A percentile compares a stretch with the other conserved stretches of the same genome.
These are phyloP conservation scores for Pleurostoma richardsiae DNA, from an alignment of 2,329 filamentous ascomycete genomes.

Conservation along the genomic window DNA sequence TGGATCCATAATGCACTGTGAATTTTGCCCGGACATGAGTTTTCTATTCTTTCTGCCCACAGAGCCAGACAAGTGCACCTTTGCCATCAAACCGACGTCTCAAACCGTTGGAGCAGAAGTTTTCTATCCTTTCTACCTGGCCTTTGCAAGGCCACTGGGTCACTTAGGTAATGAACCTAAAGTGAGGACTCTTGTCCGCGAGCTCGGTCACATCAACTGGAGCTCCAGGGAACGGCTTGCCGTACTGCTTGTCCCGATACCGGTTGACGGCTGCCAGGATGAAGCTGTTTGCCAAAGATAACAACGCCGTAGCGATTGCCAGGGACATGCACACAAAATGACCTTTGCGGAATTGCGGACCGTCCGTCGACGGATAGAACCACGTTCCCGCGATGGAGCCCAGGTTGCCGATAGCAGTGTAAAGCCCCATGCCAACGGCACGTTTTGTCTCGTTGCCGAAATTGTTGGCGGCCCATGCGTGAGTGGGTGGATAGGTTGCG, in stretches of 20 bases:
- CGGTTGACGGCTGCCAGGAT: constrained; percentile 6
- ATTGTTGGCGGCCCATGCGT: constrained; percentile 15
- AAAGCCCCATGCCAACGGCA: constrained; percentile 11
- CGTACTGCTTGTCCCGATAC: constrained; percentile 6
- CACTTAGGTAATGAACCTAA: constrained; percentile 5
- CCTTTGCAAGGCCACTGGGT: background rate
- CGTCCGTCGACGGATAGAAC: constrained; percentile 12
- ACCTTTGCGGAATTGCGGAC: constrained; percentile 10
- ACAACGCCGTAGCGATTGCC: constrained; percentile 4
- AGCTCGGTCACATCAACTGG: constrained; percentile 7
- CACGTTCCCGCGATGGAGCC: constrained; percentile 10
- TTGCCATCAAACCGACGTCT: background rate
- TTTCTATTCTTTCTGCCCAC: background rate
- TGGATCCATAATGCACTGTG: constrained; percentile 1
- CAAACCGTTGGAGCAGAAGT: background rate
- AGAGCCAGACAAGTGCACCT: background rate
- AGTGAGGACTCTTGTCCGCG: constrained; percentile 7
- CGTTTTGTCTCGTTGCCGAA: constrained; percentile 14
- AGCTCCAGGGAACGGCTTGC: constrained; percentile 5
- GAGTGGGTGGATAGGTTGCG: constrained; percentile 9
- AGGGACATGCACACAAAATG: constrained; percentile 7
- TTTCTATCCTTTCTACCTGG: background rate
- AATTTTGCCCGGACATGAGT: constrained; percentile 8
- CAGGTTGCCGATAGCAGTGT: constrained; percentile 15
- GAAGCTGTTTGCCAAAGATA: constrained; percentile 6